These are phyloP conservation scores for Chrysosporium queenslandicum DNA, from an alignment of 2,329 filamentous ascomycete species.

Conservation along the genomic window DNA sequence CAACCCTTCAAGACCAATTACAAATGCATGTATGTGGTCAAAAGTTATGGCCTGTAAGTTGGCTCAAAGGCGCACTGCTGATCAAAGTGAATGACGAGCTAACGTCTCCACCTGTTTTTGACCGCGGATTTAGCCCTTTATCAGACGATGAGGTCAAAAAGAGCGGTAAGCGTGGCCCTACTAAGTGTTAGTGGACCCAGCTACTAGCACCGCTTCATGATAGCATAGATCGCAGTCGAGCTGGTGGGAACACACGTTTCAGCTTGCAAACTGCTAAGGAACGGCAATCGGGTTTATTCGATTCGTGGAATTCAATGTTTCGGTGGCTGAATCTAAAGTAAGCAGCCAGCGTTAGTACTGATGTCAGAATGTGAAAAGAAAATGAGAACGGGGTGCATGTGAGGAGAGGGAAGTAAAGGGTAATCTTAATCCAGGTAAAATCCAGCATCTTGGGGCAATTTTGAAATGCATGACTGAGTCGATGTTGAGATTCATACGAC, in stretches of 20 bases:
- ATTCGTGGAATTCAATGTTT: not conserved
- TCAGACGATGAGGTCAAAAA: not conserved
- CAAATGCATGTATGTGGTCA: conserved; percentile 4
- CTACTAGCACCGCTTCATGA: not conserved
- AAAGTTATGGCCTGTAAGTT: not conserved
- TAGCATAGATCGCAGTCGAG: not conserved
- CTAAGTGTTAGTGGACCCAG: conserved; percentile 1
- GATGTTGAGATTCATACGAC: too few relatives aligned
- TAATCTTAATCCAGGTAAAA: not conserved
- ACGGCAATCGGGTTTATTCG: conserved; percentile 1
- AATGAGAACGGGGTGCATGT: not conserved
- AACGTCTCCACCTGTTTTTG: conserved; percentile 15
- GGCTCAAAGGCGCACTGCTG: conserved; percentile 21
- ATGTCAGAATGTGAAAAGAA: not conserved
- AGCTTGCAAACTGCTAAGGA: not conserved
- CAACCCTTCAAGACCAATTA: not conserved
- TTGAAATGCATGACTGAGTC: too few relatives aligned
- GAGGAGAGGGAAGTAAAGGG: not conserved
- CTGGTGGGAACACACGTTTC: conserved; percentile 5
- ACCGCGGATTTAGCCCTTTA: not conserved
- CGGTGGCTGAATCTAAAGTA: not conserved
- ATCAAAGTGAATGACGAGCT: conserved; percentile 15
- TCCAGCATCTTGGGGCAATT: not conserved
- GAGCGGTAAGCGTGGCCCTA: conserved; percentile 7
- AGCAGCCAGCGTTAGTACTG: not conserved